Evolutionary conservation across 176 grass and related monocot genomes (phyloP), one percentile per base, ranked within the genome.

Genomic region (Calamus simplicifolius): DNA sequence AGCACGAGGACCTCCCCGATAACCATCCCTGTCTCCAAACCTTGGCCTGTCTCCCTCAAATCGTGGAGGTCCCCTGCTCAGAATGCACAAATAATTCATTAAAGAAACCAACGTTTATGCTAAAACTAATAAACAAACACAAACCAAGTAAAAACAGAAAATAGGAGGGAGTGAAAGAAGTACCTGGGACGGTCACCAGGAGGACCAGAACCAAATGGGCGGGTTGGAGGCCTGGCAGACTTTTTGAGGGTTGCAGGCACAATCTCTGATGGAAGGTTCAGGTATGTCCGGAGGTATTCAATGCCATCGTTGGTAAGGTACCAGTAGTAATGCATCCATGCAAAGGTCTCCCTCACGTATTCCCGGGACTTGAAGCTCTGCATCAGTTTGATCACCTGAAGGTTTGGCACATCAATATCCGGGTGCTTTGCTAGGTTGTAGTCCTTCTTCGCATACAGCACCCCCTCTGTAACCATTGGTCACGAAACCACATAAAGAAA

Each of bases 231-330:
- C 80, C 78, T 89, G 62, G 90, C 68, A 66, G 90, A 95, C 67
- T 95, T 95, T n/a, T 95, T 95, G 49, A 95, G 80, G 0, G 90
- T 95, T 4, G 86, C 82, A 17, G 90, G 90, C 58, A 95, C 90
- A 1, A 95, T 95, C 80, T 95, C 87, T 21, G 92, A 97, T 5
- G 87, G 92, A 28, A 97, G 87, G 71, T 97, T 97, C 15, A 97
- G 80, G 70, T 85, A 91, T 59, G 68, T 82, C 30, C 92, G 80
- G 25, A 97, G 83, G 81, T 74, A 54, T 81, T 97, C 92, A 43
- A 90, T 97, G 59, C 92, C 92, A 3, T 97, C 92, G 4, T 97
- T 90, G 69, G 86, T 90, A 43, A 96, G 92, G 61, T 96, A 96
- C 92, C 92, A 96, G 78, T 96, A 96, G 61, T 97, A 97, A 52